Percentiles rank a stretch among this genome's conserved stretches.
Conservation (phyloP, 169 alveolate species). For the Amoebophrya sp. region DNA sequence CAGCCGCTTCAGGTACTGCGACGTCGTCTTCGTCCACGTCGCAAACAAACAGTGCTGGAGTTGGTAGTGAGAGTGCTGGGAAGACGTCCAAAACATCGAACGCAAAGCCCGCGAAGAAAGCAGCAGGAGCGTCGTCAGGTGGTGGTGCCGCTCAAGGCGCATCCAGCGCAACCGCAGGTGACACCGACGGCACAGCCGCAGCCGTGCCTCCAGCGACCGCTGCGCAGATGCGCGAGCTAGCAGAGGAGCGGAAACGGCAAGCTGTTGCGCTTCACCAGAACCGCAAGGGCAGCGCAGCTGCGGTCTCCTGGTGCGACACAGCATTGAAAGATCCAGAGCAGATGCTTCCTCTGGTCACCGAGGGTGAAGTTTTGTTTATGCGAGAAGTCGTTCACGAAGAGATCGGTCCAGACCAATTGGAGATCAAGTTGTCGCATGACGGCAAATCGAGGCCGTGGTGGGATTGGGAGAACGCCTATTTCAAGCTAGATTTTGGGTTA, state of each 20-base stretch:
- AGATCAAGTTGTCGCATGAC: neutral
- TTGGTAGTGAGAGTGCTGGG: no score
- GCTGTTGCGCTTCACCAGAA: neutral
- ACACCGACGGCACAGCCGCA: neutral
- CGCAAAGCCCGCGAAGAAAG: neutral
- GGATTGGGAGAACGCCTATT: slow-evolving; percentile 9
- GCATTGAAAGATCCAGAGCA: neutral
- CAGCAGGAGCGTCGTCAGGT: no score
- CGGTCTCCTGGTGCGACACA: neutral
- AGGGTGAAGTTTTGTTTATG: no score
- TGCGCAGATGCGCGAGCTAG: neutral
- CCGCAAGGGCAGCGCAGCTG: neutral
- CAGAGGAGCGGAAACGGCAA: neutral
- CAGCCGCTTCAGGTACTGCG: neutral
- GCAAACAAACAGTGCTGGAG: neutral
- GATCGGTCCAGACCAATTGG: neutral
- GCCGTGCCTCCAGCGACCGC: neutral
- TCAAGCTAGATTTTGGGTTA: neutral
- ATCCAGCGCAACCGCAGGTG: neutral
- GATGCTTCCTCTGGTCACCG: no score
- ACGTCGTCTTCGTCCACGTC: neutral
- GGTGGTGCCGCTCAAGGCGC: neutral
- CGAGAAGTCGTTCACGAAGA: no score
- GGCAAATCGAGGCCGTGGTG: neutral
- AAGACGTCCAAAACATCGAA: neutral